Evolutionary conservation across 768 basidiomycete genomes (phyloP).

Genomic region (Roridomyces roridus): DNA sequence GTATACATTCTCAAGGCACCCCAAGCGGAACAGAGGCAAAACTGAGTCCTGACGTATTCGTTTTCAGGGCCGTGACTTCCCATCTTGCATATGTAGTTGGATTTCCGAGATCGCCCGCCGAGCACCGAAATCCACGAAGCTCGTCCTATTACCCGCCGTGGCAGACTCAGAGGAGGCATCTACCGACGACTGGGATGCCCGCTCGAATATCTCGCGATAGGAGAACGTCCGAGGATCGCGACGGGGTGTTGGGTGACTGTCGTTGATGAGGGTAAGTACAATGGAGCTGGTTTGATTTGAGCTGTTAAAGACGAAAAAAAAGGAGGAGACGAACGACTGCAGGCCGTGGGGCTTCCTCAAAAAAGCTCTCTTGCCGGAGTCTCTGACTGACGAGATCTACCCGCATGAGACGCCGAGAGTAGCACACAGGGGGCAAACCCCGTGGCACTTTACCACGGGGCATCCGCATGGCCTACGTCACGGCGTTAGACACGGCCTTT

Average conservation of each 20-base stretch:
- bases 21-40: too few species aligned
- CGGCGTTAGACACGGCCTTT: too few species aligned
- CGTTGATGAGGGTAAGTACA: slow-evolving; percentile 62
- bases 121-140: slow-evolving; percentile 54
- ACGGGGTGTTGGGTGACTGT: too few species aligned
- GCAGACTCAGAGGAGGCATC: too few species aligned
- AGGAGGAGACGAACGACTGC: slow-evolving; percentile 49
- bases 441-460: too few species aligned
- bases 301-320: too few species aligned
- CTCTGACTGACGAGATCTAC: slow-evolving; percentile 17
- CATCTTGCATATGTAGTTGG: slow-evolving; percentile 76
- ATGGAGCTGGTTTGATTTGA: slow-evolving; percentile 55
- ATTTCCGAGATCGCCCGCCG: slow-evolving; percentile 62
- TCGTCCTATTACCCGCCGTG: slow-evolving; percentile 1
- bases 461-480: slow-evolving; percentile 17
- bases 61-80: too few species aligned
- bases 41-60: too few species aligned
- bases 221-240: slow-evolving; percentile 38
- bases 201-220: slow-evolving; percentile 42
- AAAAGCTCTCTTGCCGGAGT: slow-evolving; percentile 21
- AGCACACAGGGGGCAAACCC: neutral
- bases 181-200: slow-evolving; percentile 12
- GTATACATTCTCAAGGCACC: too few species aligned
- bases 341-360: slow-evolving; percentile 47
- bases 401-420: neutral